Conservation (phyloP, 257 asterid species). For the Plantago elongata region DNA sequence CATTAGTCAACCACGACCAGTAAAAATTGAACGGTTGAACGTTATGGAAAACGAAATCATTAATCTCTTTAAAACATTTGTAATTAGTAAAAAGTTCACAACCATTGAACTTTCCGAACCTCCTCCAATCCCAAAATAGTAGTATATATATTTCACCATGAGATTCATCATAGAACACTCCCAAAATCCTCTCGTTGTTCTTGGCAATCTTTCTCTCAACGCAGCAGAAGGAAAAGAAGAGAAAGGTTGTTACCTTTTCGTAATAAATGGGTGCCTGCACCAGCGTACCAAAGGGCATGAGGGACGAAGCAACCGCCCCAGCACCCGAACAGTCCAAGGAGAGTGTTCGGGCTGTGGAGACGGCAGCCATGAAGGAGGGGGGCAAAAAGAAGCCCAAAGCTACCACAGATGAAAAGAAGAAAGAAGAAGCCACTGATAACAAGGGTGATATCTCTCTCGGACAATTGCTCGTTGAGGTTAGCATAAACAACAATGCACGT, state of each 20-base stretch:
- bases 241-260: constrained; percentile 9
- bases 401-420: constrained; percentile 5
- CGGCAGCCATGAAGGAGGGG: constrained; percentile 16
- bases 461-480: constrained; percentile 22
- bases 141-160: not conserved
- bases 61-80: not conserved
- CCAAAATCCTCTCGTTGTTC: constrained; percentile 16
- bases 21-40: not conserved
- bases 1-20: no score
- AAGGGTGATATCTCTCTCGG: constrained; percentile 6
- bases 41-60: not conserved
- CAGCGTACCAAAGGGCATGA: constrained; percentile 48
- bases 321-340: constrained; percentile 42
- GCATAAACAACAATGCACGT: not conserved
- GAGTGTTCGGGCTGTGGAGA: constrained; percentile 27
- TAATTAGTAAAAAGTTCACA: not conserved
- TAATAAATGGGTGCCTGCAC: constrained; percentile 55
- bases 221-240: constrained; percentile 4
- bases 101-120: not conserved
- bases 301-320: constrained; percentile 29
- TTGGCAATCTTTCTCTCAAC: constrained; percentile 29
- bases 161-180: constrained; percentile 2
- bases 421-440: not conserved
- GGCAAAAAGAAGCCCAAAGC: not conserved
- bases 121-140: no score